Conservation (phyloP, 2,329 filamentous ascomycete genomes). For the Xylariaceae sp. region DNA sequence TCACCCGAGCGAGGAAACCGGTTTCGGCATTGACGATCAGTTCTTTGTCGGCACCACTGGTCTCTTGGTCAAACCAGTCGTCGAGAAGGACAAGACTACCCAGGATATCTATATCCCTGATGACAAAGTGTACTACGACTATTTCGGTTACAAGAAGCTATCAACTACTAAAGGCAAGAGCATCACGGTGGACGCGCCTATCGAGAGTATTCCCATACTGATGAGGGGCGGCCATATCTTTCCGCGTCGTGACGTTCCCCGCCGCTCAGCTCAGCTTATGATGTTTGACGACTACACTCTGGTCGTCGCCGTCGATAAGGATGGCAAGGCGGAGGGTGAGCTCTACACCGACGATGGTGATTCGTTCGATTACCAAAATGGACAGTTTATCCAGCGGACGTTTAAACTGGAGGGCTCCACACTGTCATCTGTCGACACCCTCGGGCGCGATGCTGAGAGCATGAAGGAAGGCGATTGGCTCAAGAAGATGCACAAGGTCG, state of each 20-base stretch:
- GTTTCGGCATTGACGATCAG: constrained; percentile 89
- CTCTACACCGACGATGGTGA: constrained; percentile 94
- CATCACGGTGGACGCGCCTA: constrained; percentile 67
- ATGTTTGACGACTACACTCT: constrained; percentile 93
- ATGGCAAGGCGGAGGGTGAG: constrained; percentile 69
- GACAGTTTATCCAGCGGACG: constrained; percentile 80
- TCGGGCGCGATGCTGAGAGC: constrained; percentile 47
- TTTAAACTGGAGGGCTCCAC: constrained; percentile 63
- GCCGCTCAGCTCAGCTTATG: constrained; percentile 85
- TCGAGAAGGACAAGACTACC: constrained; percentile 67
- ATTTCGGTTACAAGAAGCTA: constrained; percentile 80
- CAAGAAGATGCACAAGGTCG: constrained; percentile 72
- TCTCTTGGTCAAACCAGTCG: constrained; percentile 87
- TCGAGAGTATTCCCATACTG: constrained; percentile 83
- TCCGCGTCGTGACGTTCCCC: constrained; percentile 80
- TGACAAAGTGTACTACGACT: constrained; percentile 88
- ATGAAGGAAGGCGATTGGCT: constrained; percentile 69
- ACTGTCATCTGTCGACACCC: constrained; percentile 68
- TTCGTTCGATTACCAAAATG: constrained; percentile 79
- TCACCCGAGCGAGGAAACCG: constrained; percentile 77
- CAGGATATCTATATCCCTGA: constrained; percentile 86
- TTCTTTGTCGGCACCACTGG: constrained; percentile 87
- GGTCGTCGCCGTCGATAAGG: constrained; percentile 66
- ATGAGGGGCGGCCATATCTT: constrained; percentile 94
- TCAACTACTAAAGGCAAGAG: constrained; percentile 64